These are phyloP conservation scores for Arctium lappa DNA, from an alignment of 129 eudicot genomes.

Conservation along the genomic window DNA sequence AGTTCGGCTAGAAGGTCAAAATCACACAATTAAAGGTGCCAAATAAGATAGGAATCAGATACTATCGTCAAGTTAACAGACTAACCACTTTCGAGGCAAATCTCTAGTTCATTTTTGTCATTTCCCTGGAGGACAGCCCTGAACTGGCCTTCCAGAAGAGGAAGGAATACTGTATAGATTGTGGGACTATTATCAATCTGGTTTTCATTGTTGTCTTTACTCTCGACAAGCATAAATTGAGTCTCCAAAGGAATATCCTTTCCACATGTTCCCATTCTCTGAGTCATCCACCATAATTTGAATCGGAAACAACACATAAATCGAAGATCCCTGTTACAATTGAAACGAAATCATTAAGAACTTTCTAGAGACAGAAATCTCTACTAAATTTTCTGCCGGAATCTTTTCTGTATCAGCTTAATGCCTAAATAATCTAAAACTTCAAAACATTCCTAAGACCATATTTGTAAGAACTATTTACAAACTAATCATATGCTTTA, in stretches of 20 bases:
- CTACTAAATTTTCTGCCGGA: neutral
- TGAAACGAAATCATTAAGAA: neutral
- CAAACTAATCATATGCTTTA: neutral
- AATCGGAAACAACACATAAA: constrained; percentile 90
- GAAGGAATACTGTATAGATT: constrained; percentile 82
- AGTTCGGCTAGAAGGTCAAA: neutral
- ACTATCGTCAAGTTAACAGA: constrained; percentile 19
- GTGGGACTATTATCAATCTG: constrained; percentile 51
- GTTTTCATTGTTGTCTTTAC: constrained; percentile 52
- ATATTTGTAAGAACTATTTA: neutral
- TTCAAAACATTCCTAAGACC: neutral
- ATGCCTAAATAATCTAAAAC: no score
- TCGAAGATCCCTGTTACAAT: constrained; percentile 65
- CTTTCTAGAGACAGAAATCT: neutral
- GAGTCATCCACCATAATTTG: constrained; percentile 99
- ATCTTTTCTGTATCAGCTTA: neutral
- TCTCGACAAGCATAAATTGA: constrained; percentile 89
- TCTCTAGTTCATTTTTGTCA: constrained; percentile 78
- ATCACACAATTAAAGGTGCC: neutral
- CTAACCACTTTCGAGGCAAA: constrained; percentile 98
- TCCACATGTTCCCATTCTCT: constrained; percentile 89
- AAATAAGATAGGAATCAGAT: neutral
- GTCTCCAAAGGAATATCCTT: constrained; percentile 92
- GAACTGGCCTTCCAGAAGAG: constrained; percentile 86
- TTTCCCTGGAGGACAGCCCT: constrained; percentile 96